Evolutionary conservation across 352 stramenopile genomes (phyloP).

Genomic region (Phytophthora tentaculata): DNA sequence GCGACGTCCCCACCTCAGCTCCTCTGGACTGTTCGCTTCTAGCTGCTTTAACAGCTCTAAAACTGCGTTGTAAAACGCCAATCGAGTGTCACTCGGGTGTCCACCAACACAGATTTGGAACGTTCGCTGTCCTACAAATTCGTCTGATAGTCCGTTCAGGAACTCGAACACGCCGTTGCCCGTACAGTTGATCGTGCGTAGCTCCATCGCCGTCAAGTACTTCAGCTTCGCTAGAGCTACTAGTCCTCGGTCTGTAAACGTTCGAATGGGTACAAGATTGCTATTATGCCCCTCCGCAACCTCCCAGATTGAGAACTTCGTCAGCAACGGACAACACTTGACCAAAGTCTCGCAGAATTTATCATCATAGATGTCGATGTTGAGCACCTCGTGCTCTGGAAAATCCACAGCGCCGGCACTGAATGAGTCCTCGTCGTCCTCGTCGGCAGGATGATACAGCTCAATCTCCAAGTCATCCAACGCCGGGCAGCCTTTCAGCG

Average conservation of each 20-base stretch:
- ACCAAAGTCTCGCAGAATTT: constrained; percentile 39
- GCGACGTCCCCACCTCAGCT: constrained; percentile 25
- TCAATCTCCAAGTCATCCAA: constrained; percentile 40
- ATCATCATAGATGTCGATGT: constrained; percentile 46
- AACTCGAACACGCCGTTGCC: constrained; percentile 47
- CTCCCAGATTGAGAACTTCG: constrained; percentile 41
- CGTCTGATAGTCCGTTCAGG: constrained; percentile 36
- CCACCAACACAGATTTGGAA: constrained; percentile 24
- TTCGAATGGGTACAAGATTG: constrained; percentile 36
- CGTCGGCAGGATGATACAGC: constrained; percentile 48
- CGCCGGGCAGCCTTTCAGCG: constrained; percentile 44
- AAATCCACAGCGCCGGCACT: constrained; percentile 24
- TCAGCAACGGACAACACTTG: constrained; percentile 32
- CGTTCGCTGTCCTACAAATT: constrained; percentile 37
- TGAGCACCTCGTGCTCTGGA: constrained; percentile 36
- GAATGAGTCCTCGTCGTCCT: constrained; percentile 16
- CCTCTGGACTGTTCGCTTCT: constrained; percentile 4
- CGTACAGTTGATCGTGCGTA: constrained; percentile 47
- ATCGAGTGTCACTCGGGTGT: constrained; percentile 12
- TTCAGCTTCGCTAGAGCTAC: constrained; percentile 40
- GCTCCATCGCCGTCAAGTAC: constrained; percentile 37
- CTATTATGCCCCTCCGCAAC: constrained; percentile 40
- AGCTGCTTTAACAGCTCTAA: constrained; percentile 36
- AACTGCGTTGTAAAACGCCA: constrained; percentile 49
- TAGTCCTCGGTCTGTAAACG: constrained; percentile 46